Percentiles rank a stretch among this genome's conserved stretches.
These are phyloP conservation scores for Amaranthus hypochondriacus DNA, from an alignment of 148 eudicot genomes.

Conservation along the genomic window DNA sequence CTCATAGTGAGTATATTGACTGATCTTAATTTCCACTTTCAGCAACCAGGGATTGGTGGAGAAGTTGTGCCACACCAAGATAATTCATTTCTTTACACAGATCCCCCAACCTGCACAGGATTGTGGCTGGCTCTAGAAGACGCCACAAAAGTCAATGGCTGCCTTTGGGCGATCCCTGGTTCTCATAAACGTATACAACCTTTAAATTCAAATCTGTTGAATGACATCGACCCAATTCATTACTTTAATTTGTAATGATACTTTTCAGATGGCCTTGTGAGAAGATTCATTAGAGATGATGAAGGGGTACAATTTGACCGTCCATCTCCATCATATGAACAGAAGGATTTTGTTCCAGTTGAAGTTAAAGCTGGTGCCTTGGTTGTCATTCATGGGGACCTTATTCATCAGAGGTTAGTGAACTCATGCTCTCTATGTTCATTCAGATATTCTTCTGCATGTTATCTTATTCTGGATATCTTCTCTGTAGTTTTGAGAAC, in stretches of 20 bases:
- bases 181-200: constrained; percentile 66
- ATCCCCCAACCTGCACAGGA: constrained; percentile 90
- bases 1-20: background rate
- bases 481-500: constrained; percentile 75
- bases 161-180: constrained; percentile 97
- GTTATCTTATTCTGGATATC: constrained; percentile 7
- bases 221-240: background rate
- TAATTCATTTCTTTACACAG: constrained; percentile 86
- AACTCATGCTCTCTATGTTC: background rate
- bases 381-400: constrained; percentile 91
- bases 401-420: constrained; percentile 88
- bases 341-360: constrained; percentile 75
- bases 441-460: background rate
- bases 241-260: background rate
- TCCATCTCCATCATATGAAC: constrained; percentile 73
- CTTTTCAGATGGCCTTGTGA: constrained; percentile 70
- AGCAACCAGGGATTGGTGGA: constrained; percentile 99
- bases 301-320: constrained; percentile 77
- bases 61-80: constrained; percentile 99
- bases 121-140: constrained; percentile 97
- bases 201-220: constrained; percentile 3
- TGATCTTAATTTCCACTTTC: constrained; percentile 26
- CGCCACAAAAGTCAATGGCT: constrained; percentile 75
- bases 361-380: constrained; percentile 96
- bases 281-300: constrained; percentile 83